Evolutionary conservation across 768 basidiomycete genomes (phyloP), one percentile per base, ranked within the genome.

Genomic region (Pisolithus tinctorius): DNA sequence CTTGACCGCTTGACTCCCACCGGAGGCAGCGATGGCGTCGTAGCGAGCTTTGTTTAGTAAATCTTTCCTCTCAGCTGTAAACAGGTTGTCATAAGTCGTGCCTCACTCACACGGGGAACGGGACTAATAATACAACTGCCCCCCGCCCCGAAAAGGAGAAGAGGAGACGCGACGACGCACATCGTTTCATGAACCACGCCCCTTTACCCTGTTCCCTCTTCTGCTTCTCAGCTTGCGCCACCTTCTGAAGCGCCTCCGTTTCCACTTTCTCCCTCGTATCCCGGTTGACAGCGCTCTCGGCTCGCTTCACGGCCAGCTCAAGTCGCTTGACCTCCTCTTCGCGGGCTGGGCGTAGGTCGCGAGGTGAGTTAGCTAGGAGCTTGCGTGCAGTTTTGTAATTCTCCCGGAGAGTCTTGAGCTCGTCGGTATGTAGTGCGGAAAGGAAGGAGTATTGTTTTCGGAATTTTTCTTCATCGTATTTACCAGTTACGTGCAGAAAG

Each of bases 171-270:
- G 13, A 25, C 29, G 17, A 69, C 82, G 59, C 63, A 91, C 93
- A 71, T 56, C 82, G 72, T 71, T 95, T 96, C 78, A 95, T 74
- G 70, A 77, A 88, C 90, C 90, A 97, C 39, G 72, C 77, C 4
- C 79, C 76, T 70, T 97, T 97, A 4, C 93, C 93, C 47, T 80
- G 69, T 50, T 77, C 75, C 52, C 82, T 73, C 69, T 86, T 92
- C 55, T 76, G 71, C 13, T 64, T 60, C 67, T 80, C 83, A 48
- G 74, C 74, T 51, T 71, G 71, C 55, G 72, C 71, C 47, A 66
- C 67, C 38, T 61, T 65, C 10, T 60, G 58, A 49, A 95, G 63
- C 0, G 86, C 88, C 25, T 85, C 79, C 47, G 78, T 72, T 60
- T 93, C 85, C n/a, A 87, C 70, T 58, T 74, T 75, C 48, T 90